Conservation (phyloP, 495 filamentous ascomycete species). For the Podospora appendiculata region DNA sequence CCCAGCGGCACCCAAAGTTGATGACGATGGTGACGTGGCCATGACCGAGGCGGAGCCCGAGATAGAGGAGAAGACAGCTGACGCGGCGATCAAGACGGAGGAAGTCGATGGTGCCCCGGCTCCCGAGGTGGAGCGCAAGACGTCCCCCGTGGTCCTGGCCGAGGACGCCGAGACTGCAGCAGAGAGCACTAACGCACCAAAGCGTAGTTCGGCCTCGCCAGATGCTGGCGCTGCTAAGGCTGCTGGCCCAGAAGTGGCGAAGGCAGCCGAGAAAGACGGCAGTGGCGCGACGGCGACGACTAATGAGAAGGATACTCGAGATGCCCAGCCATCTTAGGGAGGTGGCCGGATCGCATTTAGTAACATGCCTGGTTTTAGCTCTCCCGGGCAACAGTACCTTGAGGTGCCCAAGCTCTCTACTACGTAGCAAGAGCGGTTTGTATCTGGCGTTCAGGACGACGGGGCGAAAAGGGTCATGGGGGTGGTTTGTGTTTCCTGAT, state of each 20-base stretch:
- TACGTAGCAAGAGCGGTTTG: neutral
- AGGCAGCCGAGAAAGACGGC: neutral
- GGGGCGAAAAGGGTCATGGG: neutral
- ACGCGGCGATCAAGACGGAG: conserved; percentile 24
- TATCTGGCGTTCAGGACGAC: conserved; percentile 5
- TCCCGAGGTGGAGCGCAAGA: conserved; percentile 3
- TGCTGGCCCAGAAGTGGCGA: neutral
- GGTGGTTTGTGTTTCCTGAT: too few relatives aligned
- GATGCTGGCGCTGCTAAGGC: neutral
- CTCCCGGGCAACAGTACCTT: neutral
- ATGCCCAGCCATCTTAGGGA: neutral
- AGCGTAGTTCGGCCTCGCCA: neutral
- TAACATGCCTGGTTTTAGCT: neutral
- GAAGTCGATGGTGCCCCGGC: conserved; percentile 14
- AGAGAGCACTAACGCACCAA: conserved; percentile 3
- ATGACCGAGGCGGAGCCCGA: conserved; percentile 27
- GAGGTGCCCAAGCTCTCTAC: neutral
- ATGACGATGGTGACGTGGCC: conserved; percentile 29
- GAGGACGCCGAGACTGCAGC: neutral
- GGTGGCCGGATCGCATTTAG: neutral
- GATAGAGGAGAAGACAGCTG: conserved; percentile 9
- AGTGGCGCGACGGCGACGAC: neutral
- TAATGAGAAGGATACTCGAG: neutral
- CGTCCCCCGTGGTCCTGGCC: neutral
- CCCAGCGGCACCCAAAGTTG: conserved; percentile 5